Base-by-base conservation (phyloP, 495 filamentous ascomycete species). In the Aspergillus asperescens region DNA sequence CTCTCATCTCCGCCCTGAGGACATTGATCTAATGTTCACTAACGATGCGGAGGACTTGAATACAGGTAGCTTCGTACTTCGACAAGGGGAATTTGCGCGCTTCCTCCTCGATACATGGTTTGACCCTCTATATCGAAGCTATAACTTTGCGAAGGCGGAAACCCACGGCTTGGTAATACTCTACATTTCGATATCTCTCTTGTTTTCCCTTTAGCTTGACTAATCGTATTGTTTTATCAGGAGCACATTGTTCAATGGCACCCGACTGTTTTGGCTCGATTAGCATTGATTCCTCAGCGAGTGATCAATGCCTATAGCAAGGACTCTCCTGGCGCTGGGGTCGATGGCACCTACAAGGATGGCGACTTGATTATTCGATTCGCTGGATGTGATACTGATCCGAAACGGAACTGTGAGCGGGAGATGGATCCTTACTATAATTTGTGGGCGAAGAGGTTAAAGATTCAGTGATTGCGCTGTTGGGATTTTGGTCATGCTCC, bases 201-300 rank as follows among this genome's bases (percentile, higher is more conserved):
- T 37, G 16, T 28, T 2, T 50, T 2, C 4, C 15, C n/a, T 42
- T n/a, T 25, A 5, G 15, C n/a, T 22, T 9, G 18, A 22, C 41
- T 48, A 25, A 50, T 24, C 10, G 23, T 23, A 28, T 49, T 1
- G n/a, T 38, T 43, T 5, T 10, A 57, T 3, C 56, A 92, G 87
- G 88, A 92, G 68, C 88, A 91, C 61, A 88, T 95, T 51, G 81
- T 92, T 27, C 93, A 96, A 76, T 99, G 94, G 94, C 94, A 99
- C 65, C 90, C 93, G n/a, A 99, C 93, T 0, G 89, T 97, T 47
- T 78, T 99, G 16, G 86, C 90, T 18, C 89, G 89, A 59, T 69
- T 96, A 48, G 90, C 87, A 1, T 72, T 99, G 10, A 71, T 99
- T 16, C 89, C 90, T 3, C 92, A 97, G 70, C 78, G 83, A 16